Base-by-base conservation (phyloP, 73 alveolate genomes). In the Symbiodinium pilosum region DNA sequence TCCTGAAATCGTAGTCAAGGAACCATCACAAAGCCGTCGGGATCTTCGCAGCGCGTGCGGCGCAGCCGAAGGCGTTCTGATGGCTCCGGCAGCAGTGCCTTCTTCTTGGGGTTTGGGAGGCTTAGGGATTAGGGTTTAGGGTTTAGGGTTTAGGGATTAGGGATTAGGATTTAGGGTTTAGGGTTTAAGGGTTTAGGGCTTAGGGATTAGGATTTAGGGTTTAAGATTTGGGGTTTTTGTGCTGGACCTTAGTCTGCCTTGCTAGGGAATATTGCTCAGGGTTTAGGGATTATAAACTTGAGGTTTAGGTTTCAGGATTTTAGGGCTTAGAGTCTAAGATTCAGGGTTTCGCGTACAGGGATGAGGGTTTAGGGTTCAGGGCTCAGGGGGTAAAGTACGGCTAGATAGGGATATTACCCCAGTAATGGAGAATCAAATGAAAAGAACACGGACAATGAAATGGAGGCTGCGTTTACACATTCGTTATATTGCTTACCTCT, bases 21-120 rank as follows among this genome's bases (percentile, higher is more conserved):
- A n/a, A n/a, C 95, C 95, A 64, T 43, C 39, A 56, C 69, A 26
- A 56, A 42, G 71, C 87, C 95, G 71, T 89, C 95, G 38, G 95
- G 87, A 14, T 34, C 86, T 40, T 68, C 97, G 56, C 97, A 91
- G 43, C 97, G 97, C 51, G 89, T 68, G 56, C 24, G 97, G 75
- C 97, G 97, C n/a, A 51, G 52, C 20, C 68, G 84, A 43, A 91
- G 97, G 32, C 89, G 87, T 14, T 91, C 89, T 40, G 81, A 64
- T 7, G 81, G 81, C 12, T n/a, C 39, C 34, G 32, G 38, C 81
- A 64, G 81, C 81, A 64, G 81, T 64, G 12, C 59, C 14, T 47
- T n/a, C 34, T 54, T 16, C 68, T 24, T 51, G 68, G 73, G 73
- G 73, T 54, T n/a, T n/a, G n/a, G n/a, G n/a, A n/a, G n/a, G n/a